A percentile compares a stretch with the other conserved stretches of the same genome.
Evolutionary conservation across 2,329 filamentous ascomycete genomes (phyloP).

Genomic region (Leptographium procerum): DNA sequence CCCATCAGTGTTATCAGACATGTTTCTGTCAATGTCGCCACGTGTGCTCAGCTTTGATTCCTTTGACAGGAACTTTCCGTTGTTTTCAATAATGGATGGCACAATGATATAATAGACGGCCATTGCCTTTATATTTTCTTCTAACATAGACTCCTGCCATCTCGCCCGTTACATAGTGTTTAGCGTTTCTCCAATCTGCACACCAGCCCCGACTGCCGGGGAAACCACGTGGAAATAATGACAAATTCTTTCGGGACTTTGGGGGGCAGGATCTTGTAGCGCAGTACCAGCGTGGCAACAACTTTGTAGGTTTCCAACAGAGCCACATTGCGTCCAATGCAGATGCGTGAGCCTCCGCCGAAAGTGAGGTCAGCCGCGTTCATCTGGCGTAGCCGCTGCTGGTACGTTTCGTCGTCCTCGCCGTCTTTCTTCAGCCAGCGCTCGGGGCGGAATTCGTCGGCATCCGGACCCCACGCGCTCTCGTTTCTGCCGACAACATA

Average conservation of each 20-base stretch:
- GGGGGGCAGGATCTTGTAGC: constrained; percentile 21
- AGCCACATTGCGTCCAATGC: constrained; percentile 25
- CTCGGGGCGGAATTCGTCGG: constrained; percentile 32
- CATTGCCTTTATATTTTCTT: neutral
- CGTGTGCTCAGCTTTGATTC: constrained; percentile 14
- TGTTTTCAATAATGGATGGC: constrained; percentile 16
- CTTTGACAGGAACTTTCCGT: constrained; percentile 12
- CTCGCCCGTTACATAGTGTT: too few relatives aligned
- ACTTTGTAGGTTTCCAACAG: constrained; percentile 24
- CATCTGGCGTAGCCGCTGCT: constrained; percentile 23
- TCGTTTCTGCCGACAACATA: constrained; percentile 24
- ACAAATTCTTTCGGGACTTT: constrained; percentile 14
- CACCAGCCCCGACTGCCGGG: constrained; percentile 11
- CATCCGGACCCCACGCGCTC: constrained; percentile 30
- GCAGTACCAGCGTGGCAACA: constrained; percentile 28
- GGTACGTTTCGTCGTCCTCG: constrained; percentile 7
- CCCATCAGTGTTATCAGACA: constrained; percentile 6
- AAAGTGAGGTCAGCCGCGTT: constrained; percentile 26
- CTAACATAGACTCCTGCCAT: neutral
- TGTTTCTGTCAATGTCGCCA: constrained; percentile 13
- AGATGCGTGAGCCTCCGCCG: constrained; percentile 27
- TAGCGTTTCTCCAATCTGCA: constrained; percentile 10
- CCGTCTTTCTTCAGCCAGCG: constrained; percentile 29
- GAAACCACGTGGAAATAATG: constrained; percentile 8
- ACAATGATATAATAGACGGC: neutral